phyloP scores from a whole-genome alignment of 129 eudicot species.

The Kitagawia praeruptora region DNA sequence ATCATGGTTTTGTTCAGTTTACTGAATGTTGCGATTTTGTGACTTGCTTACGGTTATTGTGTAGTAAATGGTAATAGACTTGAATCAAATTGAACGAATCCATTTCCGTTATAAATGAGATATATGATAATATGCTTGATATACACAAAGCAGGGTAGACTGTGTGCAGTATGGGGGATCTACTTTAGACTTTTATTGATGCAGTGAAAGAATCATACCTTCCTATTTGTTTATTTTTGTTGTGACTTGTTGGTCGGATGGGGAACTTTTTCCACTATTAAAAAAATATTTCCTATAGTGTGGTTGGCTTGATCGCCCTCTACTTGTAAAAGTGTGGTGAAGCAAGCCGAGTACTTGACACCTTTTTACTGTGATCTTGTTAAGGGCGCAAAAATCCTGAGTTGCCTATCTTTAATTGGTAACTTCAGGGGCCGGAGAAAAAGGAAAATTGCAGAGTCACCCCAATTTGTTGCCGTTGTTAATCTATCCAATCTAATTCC shows the following conservation, averaged over 20 bases:
- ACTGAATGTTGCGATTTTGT: not conserved
- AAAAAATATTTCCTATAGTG: not conserved
- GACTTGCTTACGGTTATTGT: not conserved
- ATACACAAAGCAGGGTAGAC: not conserved
- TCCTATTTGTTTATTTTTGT: too few relatives aligned
- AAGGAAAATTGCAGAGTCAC: not conserved
- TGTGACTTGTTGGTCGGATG: not conserved
- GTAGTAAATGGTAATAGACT: not conserved
- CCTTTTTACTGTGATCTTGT: not conserved
- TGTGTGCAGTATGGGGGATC: not conserved
- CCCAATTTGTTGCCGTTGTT: not conserved
- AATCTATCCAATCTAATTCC: not conserved
- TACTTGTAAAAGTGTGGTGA: not conserved
- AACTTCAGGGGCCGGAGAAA: not conserved
- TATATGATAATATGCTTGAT: not conserved
- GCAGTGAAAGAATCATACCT: too few relatives aligned
- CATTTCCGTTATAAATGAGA: too few relatives aligned
- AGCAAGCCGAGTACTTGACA: not conserved
- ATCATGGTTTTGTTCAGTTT: not conserved
- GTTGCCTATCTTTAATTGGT: not conserved
- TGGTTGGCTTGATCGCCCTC: not conserved
- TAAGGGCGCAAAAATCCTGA: not conserved
- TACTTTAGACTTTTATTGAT: not conserved
- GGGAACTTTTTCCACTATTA: not conserved
- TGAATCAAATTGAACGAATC: too few relatives aligned